Percentiles rank a stretch among this genome's conserved stretches.
Evolutionary conservation across 306 rosid genomes (phyloP).

Genomic region (Sesbania bispinosa): DNA sequence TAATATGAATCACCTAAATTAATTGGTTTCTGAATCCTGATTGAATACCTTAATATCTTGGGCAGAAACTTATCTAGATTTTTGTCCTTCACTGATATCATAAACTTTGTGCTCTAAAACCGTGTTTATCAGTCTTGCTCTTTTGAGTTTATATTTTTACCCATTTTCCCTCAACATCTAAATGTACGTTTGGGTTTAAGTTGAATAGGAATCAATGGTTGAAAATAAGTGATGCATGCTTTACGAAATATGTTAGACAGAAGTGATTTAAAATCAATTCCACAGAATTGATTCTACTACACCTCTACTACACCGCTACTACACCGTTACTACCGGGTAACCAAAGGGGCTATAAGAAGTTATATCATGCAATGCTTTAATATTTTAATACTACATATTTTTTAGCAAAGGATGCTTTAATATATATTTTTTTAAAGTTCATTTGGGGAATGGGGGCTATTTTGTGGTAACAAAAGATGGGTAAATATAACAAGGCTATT

Average conservation of each 20-base stretch:
- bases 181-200: no score
- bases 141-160: background rate
- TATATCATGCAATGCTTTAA: conserved; percentile 14
- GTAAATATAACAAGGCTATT: conserved; percentile 16
- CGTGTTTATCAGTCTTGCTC: background rate
- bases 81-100: background rate
- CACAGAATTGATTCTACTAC: no score
- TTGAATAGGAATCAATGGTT: no score
- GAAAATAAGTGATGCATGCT: no score
- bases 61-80: conserved; percentile 9
- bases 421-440: no score
- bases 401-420: background rate
- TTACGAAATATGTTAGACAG: no score
- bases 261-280: no score
- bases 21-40: background rate
- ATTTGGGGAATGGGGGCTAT: conserved; percentile 17
- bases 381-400: no score
- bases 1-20: background rate
- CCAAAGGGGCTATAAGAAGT: background rate
- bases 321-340: no score
- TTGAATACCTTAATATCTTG: conserved; percentile 6
- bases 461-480: conserved; percentile 9
- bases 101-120: background rate
- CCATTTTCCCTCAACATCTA: no score
- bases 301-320: no score